Evolutionary conservation across 2,329 filamentous ascomycete species (phyloP).

Genomic region (Clarireedia monteithiana): DNA sequence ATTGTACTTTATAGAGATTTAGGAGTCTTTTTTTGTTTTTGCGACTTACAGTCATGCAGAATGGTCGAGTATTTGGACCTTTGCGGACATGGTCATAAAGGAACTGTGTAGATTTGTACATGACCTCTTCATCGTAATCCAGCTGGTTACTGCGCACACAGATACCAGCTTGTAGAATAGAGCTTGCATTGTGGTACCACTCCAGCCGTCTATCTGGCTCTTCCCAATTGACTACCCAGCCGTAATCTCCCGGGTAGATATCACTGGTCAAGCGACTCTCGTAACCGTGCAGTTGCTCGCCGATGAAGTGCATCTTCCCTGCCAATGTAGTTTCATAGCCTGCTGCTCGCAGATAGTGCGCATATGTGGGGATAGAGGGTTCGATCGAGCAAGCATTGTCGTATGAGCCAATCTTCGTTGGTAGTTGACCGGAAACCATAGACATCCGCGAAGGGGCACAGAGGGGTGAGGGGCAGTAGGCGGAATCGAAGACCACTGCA

Average conservation of each 20-base stretch:
- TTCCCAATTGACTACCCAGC: constrained; percentile 95
- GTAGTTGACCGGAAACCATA: constrained; percentile 86
- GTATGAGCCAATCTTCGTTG: constrained; percentile 84
- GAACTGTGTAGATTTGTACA: constrained; percentile 74
- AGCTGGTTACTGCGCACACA: constrained; percentile 91
- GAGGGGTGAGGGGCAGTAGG: constrained; percentile 88
- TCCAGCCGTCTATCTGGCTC: constrained; percentile 77
- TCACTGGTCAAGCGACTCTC: constrained; percentile 89
- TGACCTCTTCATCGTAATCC: constrained; percentile 93
- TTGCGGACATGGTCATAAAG: constrained; percentile 86
- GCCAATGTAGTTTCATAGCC: constrained; percentile 88
- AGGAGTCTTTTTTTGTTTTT: no score
- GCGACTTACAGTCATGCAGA: constrained; percentile 60
- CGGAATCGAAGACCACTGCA: constrained; percentile 85
- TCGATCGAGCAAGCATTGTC: constrained; percentile 84
- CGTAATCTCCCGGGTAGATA: constrained; percentile 91
- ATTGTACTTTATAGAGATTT: background rate
- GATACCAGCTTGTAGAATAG: constrained; percentile 80
- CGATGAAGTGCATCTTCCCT: constrained; percentile 97
- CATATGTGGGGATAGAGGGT: constrained; percentile 82
- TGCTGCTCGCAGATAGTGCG: constrained; percentile 77
- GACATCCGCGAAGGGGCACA: constrained; percentile 91
- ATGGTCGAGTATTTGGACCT: constrained; percentile 64
- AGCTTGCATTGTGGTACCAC: constrained; percentile 96
- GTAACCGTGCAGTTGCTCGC: constrained; percentile 90